A percentile compares a stretch with the other conserved stretches of the same genome.
phyloP scores from a whole-genome alignment of 257 asterid species.

The Plantago ovata region DNA sequence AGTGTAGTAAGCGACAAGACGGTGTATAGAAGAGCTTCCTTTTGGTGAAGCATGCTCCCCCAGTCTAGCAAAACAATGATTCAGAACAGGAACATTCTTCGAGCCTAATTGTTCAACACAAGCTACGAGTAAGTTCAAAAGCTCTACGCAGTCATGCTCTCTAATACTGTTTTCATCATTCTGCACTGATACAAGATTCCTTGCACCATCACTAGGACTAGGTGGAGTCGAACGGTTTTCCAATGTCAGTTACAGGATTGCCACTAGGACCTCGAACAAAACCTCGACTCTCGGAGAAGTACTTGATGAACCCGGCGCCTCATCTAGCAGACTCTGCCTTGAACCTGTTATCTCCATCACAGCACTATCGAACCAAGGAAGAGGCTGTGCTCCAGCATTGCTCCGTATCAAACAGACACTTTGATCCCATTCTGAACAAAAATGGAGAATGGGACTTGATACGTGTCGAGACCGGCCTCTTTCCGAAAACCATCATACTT shows the following conservation, averaged over 20 bases:
- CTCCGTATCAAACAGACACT: constrained; percentile 44
- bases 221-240: constrained; percentile 53
- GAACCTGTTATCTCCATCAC: constrained; percentile 47
- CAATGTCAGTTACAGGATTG: constrained; percentile 32
- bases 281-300: constrained; percentile 55
- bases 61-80: constrained; percentile 60
- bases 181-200: constrained; percentile 43
- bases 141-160: constrained; percentile 63
- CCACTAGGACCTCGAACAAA: constrained; percentile 37
- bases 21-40: constrained; percentile 68
- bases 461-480: constrained; percentile 27
- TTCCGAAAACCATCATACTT: constrained; percentile 27
- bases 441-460: constrained; percentile 47
- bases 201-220: constrained; percentile 23
- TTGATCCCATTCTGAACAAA: constrained; percentile 57
- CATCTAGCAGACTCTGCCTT: constrained; percentile 30
- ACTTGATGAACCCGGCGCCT: constrained; percentile 63
- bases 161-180: constrained; percentile 28
- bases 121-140: constrained; percentile 60
- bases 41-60: constrained; percentile 89
- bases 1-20: constrained; percentile 78
- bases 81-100: constrained; percentile 47
- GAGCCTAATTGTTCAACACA: constrained; percentile 68
- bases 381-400: constrained; percentile 33
- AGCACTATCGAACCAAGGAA: constrained; percentile 72